Evolutionary conservation across 306 rosid genomes (phyloP).

Genomic region (Pyrus betulifolia): DNA sequence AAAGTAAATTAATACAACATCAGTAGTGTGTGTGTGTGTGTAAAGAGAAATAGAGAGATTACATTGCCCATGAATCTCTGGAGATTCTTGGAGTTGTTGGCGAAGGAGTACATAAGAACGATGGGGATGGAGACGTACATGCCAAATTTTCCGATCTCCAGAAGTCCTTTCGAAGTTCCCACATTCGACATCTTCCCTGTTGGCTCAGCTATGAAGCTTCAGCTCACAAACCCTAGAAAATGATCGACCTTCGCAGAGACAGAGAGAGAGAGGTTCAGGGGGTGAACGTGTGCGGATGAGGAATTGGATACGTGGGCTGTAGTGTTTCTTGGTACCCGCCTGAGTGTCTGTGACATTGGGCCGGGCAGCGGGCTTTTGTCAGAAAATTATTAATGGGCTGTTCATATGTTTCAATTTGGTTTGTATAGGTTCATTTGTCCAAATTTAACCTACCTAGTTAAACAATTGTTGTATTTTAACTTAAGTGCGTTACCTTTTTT

Average conservation of each 20-base stretch:
- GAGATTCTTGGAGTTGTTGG: slow-evolving; percentile 58
- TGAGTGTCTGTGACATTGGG: background rate
- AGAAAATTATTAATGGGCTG: too few relatives aligned
- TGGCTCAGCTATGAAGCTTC: background rate
- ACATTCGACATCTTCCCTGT: slow-evolving; percentile 44
- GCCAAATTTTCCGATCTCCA: slow-evolving; percentile 86
- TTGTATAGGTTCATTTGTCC: too few relatives aligned
- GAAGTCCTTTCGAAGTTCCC: slow-evolving; percentile 71
- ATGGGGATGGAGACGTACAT: slow-evolving; percentile 64
- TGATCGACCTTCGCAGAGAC: background rate
- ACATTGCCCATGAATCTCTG: slow-evolving; percentile 80
- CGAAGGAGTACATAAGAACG: slow-evolving; percentile 66
- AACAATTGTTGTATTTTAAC: too few relatives aligned
- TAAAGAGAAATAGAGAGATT: background rate
- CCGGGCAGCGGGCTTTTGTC: background rate
- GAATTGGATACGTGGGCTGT: background rate
- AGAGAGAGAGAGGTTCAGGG: background rate
- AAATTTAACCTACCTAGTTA: too few relatives aligned
- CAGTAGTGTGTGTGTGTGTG: too few relatives aligned
- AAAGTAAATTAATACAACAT: background rate
- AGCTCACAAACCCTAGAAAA: slow-evolving; percentile 7
- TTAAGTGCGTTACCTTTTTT: too few relatives aligned
- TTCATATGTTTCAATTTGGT: too few relatives aligned
- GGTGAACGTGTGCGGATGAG: background rate
- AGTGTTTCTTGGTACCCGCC: background rate